Conservation (phyloP, 2,329 filamentous ascomycete species). For the Cladosporium austrohemisphaericum region DNA sequence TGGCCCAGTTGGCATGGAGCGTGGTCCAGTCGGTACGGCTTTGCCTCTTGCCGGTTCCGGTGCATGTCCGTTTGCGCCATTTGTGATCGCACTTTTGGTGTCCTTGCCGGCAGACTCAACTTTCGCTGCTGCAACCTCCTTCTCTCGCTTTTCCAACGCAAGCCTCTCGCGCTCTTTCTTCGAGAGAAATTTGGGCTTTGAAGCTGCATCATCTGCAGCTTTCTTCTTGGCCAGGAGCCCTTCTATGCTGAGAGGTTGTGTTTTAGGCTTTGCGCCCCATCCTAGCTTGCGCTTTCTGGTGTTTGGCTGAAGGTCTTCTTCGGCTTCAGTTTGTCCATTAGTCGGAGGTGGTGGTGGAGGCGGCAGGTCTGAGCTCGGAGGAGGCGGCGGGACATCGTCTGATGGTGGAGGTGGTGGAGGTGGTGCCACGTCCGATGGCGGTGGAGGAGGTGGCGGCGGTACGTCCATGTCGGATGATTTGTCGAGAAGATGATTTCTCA, state of each 20-base stretch:
- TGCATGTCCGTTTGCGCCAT: conserved; percentile 7
- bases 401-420: conserved; percentile 10
- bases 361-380: not conserved
- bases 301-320: conserved; percentile 3
- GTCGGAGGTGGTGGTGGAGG: conserved; percentile 5
- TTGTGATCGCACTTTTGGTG: not conserved
- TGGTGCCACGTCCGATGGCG: conserved; percentile 9
- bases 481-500: too few relatives aligned
- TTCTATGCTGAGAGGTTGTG: conserved; percentile 71
- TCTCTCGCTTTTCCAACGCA: conserved; percentile 71
- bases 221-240: conserved; percentile 82
- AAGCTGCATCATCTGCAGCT: conserved; percentile 75
- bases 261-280: conserved; percentile 44
- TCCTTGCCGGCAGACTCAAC: not conserved
- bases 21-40: conserved; percentile 66
- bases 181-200: conserved; percentile 84
- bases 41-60: conserved; percentile 6
- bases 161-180: conserved; percentile 78
- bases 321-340: not conserved
- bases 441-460: conserved; percentile 15
- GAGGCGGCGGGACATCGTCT: conserved; percentile 10
- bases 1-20: conserved; percentile 58
- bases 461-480: not conserved
- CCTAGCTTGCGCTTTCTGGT: conserved; percentile 52
- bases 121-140: conserved; percentile 46